Evolutionary conservation across 352 stramenopile genomes (phyloP), one percentile per base, ranked within the genome.

Genomic region (Pythium insidiosum): DNA sequence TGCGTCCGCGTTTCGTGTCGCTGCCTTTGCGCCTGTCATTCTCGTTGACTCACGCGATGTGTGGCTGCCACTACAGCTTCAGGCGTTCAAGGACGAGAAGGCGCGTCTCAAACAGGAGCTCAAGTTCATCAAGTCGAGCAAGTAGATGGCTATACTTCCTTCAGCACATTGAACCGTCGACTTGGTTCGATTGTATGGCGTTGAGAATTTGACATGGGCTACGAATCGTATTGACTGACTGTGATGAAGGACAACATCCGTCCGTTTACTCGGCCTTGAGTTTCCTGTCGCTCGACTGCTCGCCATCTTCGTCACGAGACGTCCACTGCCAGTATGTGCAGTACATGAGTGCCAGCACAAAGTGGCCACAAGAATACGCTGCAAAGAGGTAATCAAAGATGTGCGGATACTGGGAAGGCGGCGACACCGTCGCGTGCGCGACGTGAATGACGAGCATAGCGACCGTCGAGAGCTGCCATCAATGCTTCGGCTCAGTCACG

Each of bases 31-130:
- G 16, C 18, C 39, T n/a, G 6, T 25, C 18, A 3, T n/a, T 3
- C n/a, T 18, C 30, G 9, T 34, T 47, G 33, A 21, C 6, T 16
- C 28, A 42, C 25, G n/a, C 23, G n/a, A 16, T 9, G n/a, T 5
- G 6, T 16, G n/a, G 2, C 20, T 45, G 19, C 3, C 33, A 5
- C 20, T 38, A 0, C 49, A 91, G 79, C 31, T 86, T 29, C 68
- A 90, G 68, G 78, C 76, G 25, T 91, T 84, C 59, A 90, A 90
- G 50, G 73, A 88, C 47, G 81, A 93, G 50, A 93, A 93, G 48
- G 64, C 76, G 18, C 66, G 78, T 57, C 51, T 91, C 51, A 88
- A 93, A 53, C 84, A 88, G 55, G 68, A 93, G 56, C 73, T 93
- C 47, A 86, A 88, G 57, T 73, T 84, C 28, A 34, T 89, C 47